Conservation (phyloP, 116 monocot genomes). For the Posidonia oceanica region DNA sequence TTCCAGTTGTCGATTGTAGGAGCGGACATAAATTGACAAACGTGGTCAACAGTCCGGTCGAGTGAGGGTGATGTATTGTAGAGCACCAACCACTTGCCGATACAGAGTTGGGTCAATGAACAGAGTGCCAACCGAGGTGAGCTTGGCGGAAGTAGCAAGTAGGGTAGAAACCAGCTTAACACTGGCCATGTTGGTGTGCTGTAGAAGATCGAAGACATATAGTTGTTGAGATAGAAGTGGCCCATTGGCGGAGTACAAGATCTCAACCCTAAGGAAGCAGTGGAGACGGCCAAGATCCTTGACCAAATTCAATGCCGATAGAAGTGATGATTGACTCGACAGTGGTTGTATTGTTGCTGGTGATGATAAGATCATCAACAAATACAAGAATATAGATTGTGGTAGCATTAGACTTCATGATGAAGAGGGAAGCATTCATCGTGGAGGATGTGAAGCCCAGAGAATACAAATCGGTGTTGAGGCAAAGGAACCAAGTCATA, state of each 20-base stretch:
- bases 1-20: neutral
- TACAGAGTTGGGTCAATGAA: neutral
- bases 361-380: conserved; percentile 2
- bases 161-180: too few relatives aligned
- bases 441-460: neutral
- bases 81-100: neutral
- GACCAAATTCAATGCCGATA: neutral
- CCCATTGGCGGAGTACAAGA: too few relatives aligned
- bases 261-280: too few relatives aligned
- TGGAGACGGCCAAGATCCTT: too few relatives aligned
- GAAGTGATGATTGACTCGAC: too few relatives aligned
- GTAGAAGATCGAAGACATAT: too few relatives aligned
- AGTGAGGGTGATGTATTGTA: neutral
- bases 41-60: neutral
- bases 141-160: too few relatives aligned
- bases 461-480: too few relatives aligned
- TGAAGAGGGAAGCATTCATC: neutral
- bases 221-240: too few relatives aligned
- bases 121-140: too few relatives aligned
- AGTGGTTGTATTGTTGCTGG: too few relatives aligned
- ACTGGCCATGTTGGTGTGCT: too few relatives aligned
- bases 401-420: neutral
- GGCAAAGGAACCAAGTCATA: neutral
- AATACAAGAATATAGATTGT: neutral
- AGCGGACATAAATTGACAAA: neutral